Evolutionary conservation across 768 basidiomycete species (phyloP), one percentile per base, ranked within the genome.

Genomic region (Amanita polypyramis): DNA sequence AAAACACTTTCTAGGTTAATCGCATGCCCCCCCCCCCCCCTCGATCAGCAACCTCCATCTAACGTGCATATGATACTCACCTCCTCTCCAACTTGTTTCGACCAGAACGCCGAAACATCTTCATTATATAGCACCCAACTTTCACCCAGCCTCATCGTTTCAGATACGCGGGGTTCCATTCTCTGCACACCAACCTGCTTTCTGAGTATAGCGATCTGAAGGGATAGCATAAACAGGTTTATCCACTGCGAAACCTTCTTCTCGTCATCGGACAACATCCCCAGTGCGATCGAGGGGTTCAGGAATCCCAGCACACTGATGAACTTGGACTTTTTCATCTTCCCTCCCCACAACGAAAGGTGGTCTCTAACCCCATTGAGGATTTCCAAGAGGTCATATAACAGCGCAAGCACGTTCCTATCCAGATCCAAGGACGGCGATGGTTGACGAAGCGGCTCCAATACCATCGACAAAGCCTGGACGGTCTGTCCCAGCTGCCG

Each of bases 21-120:
- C n/a, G n/a, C n/a, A n/a, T n/a, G n/a, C n/a, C n/a, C n/a, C n/a
- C n/a, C n/a, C n/a, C n/a, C n/a, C n/a, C n/a, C n/a, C n/a, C n/a
- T 34, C 42, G 15, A 55, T 52, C 27, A 50, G 40, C 14, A 52
- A 39, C 50, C 51, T 17, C 20, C 34, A 38, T 34, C 8, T 15
- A 30, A 2, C n/a, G n/a, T 30, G 15, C 34, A 19, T 1, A 32
- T 17, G 20, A 3, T 2, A 49, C 52, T 39, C 32, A 57, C 61
- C 55, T 61, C 53, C 5, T 51, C 52, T n/a, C 60, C 60, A 15
- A 62, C 45, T 34, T 55, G 55, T 9, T 46, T 51, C 4, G 47
- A 40, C 62, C 62, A 62, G 38, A 63, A 62, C 30, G 52, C 45
- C 5, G 35, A 38, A 12, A 57, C 56, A 9, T 58, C 55, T 9